Evolutionary conservation across 2,329 filamentous ascomycete species (phyloP).

Genomic region (Xylaria sp.): DNA sequence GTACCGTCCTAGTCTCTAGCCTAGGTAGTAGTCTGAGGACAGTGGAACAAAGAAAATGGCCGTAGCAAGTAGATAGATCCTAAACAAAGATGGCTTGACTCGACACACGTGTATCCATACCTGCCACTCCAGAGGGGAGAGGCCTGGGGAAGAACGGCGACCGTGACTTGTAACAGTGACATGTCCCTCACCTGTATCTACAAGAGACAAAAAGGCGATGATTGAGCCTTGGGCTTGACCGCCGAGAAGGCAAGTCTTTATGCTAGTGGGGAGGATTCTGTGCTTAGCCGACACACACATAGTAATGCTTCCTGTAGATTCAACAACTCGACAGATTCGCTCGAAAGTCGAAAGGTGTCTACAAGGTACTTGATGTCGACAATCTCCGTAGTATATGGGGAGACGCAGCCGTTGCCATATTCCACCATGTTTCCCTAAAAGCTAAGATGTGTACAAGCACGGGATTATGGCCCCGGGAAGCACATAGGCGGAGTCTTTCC

Average conservation of each 20-base stretch:
- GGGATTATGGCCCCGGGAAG: constrained; percentile 45
- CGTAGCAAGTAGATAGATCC: constrained; percentile 43
- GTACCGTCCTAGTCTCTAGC: constrained; percentile 48
- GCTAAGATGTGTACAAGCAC: constrained; percentile 48
- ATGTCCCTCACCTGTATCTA: constrained; percentile 31
- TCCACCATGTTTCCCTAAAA: constrained; percentile 46
- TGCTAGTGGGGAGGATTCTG: constrained; percentile 43
- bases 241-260: constrained; percentile 38
- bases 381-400: constrained; percentile 42
- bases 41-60: constrained; percentile 54
- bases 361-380: constrained; percentile 32
- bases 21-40: constrained; percentile 45
- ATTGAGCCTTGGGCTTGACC: constrained; percentile 41
- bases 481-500: constrained; percentile 42
- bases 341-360: constrained; percentile 42
- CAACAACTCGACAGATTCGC: constrained; percentile 36
- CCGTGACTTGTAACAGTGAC: constrained; percentile 30
- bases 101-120: constrained; percentile 58
- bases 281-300: constrained; percentile 44
- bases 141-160: constrained; percentile 1
- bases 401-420: constrained; percentile 49
- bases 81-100: constrained; percentile 54
- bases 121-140: constrained; percentile 33
- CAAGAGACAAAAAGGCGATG: constrained; percentile 32
- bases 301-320: constrained; percentile 34